Conservation (phyloP, 2,329 filamentous ascomycete species). For the Xylaria sp. region DNA sequence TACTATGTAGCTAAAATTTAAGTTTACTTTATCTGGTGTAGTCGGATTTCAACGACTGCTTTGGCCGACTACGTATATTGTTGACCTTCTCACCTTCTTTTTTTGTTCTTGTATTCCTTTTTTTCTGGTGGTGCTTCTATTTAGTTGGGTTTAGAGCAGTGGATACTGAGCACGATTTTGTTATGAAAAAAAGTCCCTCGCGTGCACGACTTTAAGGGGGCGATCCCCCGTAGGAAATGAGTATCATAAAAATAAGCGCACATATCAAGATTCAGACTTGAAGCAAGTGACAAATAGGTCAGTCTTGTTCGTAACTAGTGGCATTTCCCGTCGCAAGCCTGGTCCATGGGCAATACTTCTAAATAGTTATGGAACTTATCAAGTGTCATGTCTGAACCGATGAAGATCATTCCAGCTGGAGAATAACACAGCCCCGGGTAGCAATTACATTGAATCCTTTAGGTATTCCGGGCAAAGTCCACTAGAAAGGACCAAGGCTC, state of each 20-base stretch:
- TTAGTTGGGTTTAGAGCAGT: constrained; percentile 1
- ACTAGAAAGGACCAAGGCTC: neutral
- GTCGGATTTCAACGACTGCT: too few species aligned
- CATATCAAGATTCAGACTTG: neutral
- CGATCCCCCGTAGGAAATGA: neutral
- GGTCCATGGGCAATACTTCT: neutral
- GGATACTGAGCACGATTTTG: neutral
- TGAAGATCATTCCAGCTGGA: too few species aligned
- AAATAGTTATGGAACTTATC: neutral
- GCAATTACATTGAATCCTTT: neutral
- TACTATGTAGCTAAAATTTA: neutral
- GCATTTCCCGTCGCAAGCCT: neutral
- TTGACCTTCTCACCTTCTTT: neutral
- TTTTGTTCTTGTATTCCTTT: neutral
- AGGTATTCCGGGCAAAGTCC: neutral
- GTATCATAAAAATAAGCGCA: neutral
- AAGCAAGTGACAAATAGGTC: constrained; percentile 1
- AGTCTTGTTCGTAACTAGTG: neutral
- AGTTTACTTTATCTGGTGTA: neutral
- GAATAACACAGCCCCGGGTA: neutral
- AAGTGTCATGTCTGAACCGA: neutral
- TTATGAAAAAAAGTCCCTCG: neutral
- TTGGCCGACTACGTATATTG: too few species aligned
- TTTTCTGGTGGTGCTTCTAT: neutral
- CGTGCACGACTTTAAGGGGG: neutral